Percentiles rank a stretch among this genome's conserved stretches.
Evolutionary conservation across 106 monocot genomes (phyloP).

Genomic region (Acorus calamus): DNA sequence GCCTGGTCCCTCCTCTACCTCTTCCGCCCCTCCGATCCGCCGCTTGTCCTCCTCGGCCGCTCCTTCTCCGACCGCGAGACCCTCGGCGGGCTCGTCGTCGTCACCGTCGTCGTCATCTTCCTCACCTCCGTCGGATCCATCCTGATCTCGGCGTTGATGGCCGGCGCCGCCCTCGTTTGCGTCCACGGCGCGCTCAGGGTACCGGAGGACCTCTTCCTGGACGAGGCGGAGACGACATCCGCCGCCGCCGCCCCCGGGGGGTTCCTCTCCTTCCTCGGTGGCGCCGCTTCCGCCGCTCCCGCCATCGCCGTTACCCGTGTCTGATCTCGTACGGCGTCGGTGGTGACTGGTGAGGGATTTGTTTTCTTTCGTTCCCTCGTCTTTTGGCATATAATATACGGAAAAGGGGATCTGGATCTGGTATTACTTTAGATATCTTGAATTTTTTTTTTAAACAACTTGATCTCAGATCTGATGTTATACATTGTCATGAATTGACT

Average conservation of each 20-base stretch:
- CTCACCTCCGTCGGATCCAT: slow-evolving; percentile 62
- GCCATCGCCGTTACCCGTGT: slow-evolving; percentile 12
- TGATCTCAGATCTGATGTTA: too few relatives aligned
- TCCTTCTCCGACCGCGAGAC: slow-evolving; percentile 63
- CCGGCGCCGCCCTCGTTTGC: slow-evolving; percentile 37
- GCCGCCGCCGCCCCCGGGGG: slow-evolving; percentile 23
- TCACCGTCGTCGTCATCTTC: slow-evolving; percentile 42
- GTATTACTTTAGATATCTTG: too few relatives aligned
- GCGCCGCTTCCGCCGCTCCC: slow-evolving; percentile 13
- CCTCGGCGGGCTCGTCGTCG: slow-evolving; percentile 32
- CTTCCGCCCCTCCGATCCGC: slow-evolving; percentile 55
- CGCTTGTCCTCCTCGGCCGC: slow-evolving; percentile 60
- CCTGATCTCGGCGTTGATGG: slow-evolving; percentile 46
- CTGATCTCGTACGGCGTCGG: not conserved
- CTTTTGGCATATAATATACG: too few relatives aligned
- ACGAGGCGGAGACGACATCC: slow-evolving; percentile 18
- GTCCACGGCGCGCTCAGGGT: slow-evolving; percentile 49
- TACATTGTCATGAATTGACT: too few relatives aligned
- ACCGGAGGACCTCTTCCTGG: slow-evolving; percentile 76
- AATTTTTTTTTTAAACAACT: too few relatives aligned
- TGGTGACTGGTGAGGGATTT: too few relatives aligned
- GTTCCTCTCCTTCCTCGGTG: slow-evolving; percentile 46
- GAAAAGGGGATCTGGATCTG: too few relatives aligned
- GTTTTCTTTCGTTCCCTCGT: too few relatives aligned
- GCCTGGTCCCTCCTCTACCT: slow-evolving; percentile 77